Evolutionary conservation across 2,329 filamentous ascomycete genomes (phyloP).

Genomic region (Magnaporthales sp.): DNA sequence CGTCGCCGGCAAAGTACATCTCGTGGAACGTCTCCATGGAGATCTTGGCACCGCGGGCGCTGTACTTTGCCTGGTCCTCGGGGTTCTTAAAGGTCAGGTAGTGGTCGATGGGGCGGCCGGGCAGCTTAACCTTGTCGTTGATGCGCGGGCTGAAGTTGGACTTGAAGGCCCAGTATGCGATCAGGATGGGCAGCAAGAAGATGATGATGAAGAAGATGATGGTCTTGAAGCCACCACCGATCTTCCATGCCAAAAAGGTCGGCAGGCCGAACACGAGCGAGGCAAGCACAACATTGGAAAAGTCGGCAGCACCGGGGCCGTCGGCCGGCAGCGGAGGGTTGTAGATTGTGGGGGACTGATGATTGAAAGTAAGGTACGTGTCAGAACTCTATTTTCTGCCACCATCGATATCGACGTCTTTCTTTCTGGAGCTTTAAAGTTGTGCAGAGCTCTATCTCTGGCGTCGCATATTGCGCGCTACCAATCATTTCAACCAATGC

Average conservation of each 20-base stretch:
- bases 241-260: slow-evolving; percentile 71
- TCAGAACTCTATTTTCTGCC: neutral
- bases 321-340: slow-evolving; percentile 93
- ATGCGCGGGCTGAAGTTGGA: slow-evolving; percentile 79
- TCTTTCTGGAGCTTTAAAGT: neutral
- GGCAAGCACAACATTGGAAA: slow-evolving; percentile 75
- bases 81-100: slow-evolving; percentile 76
- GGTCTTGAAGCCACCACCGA: slow-evolving; percentile 81
- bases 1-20: slow-evolving; percentile 93
- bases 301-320: slow-evolving; percentile 71
- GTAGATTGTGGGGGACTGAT: slow-evolving; percentile 80
- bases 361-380: neutral
- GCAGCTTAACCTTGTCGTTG: slow-evolving; percentile 84
- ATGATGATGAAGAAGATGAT: slow-evolving; percentile 78
- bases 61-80: slow-evolving; percentile 56
- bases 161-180: slow-evolving; percentile 70
- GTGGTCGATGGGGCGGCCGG: slow-evolving; percentile 80
- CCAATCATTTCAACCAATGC: neutral
- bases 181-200: slow-evolving; percentile 69
- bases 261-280: slow-evolving; percentile 63
- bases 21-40: slow-evolving; percentile 92
- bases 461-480: neutral
- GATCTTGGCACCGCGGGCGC: slow-evolving; percentile 64
- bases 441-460: neutral
- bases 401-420: neutral